Evolutionary conservation across 371 early-diverging fungal genomes (phyloP).

Genomic region (Actinomortierella ambigua): DNA sequence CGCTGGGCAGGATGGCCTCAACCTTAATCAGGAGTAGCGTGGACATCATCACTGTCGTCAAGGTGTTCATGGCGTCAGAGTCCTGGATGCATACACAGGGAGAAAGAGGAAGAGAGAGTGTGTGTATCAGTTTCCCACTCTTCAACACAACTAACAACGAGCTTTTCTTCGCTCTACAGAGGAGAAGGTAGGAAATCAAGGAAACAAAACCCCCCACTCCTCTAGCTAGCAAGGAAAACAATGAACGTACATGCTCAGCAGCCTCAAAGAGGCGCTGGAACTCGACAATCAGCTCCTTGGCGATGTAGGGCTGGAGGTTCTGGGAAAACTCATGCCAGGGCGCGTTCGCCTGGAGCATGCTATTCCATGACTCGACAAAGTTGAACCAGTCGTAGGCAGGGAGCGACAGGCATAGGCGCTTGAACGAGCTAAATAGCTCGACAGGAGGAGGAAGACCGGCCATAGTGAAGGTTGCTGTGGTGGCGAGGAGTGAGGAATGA

Average conservation of each 20-base stretch:
- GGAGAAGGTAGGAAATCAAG: not conserved
- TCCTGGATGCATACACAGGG: conserved; percentile 11
- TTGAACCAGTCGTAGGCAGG: conserved; percentile 42
- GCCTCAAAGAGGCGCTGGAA: conserved; percentile 30
- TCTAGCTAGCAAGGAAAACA: not conserved
- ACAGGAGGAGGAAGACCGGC: conserved; percentile 22
- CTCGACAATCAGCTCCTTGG: conserved; percentile 30
- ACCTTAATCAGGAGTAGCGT: conserved; percentile 44
- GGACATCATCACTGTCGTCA: conserved; percentile 42
- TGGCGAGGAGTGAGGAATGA: not conserved
- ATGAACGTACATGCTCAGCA: conserved; percentile 22
- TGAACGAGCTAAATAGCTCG: conserved; percentile 41
- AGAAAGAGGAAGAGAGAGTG: not conserved
- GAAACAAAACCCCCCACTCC: too few relatives aligned
- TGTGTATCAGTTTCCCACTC: too few relatives aligned
- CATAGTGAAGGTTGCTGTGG: conserved; percentile 8
- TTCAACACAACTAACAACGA: too few relatives aligned
- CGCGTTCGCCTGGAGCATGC: conserved; percentile 42
- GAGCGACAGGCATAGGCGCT: conserved; percentile 34
- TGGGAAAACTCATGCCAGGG: conserved; percentile 30
- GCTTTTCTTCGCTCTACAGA: too few relatives aligned
- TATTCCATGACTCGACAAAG: conserved; percentile 45
- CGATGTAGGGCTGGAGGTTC: conserved; percentile 38
- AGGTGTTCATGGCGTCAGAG: conserved; percentile 25
- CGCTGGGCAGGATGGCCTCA: conserved; percentile 30